phyloP scores from a whole-genome alignment of 768 basidiomycete genomes.

The Ramaria rubella region DNA sequence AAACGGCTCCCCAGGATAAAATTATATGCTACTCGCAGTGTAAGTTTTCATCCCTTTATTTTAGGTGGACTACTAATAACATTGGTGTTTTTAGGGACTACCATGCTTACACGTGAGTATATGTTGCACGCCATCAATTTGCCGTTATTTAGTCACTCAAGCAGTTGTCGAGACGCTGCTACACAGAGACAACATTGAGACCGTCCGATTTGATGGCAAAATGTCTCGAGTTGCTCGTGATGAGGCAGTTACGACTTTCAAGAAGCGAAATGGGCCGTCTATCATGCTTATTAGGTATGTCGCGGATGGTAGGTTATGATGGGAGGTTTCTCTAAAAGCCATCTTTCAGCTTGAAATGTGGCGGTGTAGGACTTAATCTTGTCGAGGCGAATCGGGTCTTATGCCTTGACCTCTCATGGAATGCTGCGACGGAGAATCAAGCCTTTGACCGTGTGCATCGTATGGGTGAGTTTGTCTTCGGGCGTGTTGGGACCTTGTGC shows the following conservation, averaged over 20 bases:
- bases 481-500: slow-evolving; percentile 7
- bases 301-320: neutral
- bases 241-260: slow-evolving; percentile 44
- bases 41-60: slow-evolving; percentile 23
- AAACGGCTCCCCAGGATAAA: slow-evolving; percentile 54
- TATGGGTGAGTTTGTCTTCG: slow-evolving; percentile 29
- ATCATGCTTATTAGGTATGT: slow-evolving; percentile 59
- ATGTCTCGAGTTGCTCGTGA: slow-evolving; percentile 54
- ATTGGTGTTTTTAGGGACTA: slow-evolving; percentile 55
- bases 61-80: neutral
- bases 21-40: slow-evolving; percentile 68
- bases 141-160: neutral
- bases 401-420: slow-evolving; percentile 72
- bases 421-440: slow-evolving; percentile 64
- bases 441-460: slow-evolving; percentile 58
- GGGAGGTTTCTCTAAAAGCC: neutral
- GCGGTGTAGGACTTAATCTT: slow-evolving; percentile 65
- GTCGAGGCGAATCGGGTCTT: slow-evolving; percentile 64
- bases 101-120: slow-evolving; percentile 39
- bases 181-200: slow-evolving; percentile 50
- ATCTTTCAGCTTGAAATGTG: slow-evolving; percentile 46
- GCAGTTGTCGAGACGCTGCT: slow-evolving; percentile 47
- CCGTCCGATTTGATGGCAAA: slow-evolving; percentile 59
- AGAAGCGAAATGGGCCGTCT: slow-evolving; percentile 47
- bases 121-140: neutral